These are phyloP conservation scores for Alternaria brassicicola DNA, from an alignment of 2,329 filamentous ascomycete genomes.

Conservation along the genomic window DNA sequence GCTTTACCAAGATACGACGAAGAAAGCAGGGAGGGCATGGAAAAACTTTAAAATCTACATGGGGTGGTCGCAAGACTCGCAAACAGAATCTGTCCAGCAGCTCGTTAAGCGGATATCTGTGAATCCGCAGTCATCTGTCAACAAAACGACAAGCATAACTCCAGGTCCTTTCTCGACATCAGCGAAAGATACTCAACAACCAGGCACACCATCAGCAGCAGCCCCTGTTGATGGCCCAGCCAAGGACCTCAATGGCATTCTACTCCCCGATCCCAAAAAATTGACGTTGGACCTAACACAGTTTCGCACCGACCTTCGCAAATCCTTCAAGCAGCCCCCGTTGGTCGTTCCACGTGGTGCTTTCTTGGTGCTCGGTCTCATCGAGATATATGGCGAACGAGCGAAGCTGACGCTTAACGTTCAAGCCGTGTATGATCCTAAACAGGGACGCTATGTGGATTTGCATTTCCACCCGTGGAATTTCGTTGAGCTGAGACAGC, in stretches of 20 bases:
- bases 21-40: slow-evolving; percentile 29
- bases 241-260: slow-evolving; percentile 24
- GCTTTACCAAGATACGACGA: slow-evolving; percentile 33
- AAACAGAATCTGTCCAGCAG: slow-evolving; percentile 19
- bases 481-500: slow-evolving; percentile 42
- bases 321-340: slow-evolving; percentile 20
- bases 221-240: slow-evolving; percentile 16
- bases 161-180: slow-evolving; percentile 17
- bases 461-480: slow-evolving; percentile 32
- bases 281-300: slow-evolving; percentile 36
- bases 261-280: slow-evolving; percentile 35
- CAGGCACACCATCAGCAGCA: slow-evolving; percentile 15
- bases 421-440: slow-evolving; percentile 54
- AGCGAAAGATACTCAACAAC: slow-evolving; percentile 20
- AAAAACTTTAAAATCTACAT: slow-evolving; percentile 31
- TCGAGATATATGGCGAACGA: slow-evolving; percentile 54
- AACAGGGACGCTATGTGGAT: slow-evolving; percentile 47
- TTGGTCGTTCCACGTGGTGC: slow-evolving; percentile 52
- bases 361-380: slow-evolving; percentile 53
- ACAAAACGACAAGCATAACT: slow-evolving; percentile 10
- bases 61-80: slow-evolving; percentile 30
- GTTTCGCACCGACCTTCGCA: slow-evolving; percentile 34
- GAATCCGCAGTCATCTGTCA: slow-evolving; percentile 8
- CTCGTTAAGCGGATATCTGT: slow-evolving; percentile 16
- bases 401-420: slow-evolving; percentile 55